Conservation (phyloP, 352 stramenopile genomes). For the Blastocystis sp. region DNA sequence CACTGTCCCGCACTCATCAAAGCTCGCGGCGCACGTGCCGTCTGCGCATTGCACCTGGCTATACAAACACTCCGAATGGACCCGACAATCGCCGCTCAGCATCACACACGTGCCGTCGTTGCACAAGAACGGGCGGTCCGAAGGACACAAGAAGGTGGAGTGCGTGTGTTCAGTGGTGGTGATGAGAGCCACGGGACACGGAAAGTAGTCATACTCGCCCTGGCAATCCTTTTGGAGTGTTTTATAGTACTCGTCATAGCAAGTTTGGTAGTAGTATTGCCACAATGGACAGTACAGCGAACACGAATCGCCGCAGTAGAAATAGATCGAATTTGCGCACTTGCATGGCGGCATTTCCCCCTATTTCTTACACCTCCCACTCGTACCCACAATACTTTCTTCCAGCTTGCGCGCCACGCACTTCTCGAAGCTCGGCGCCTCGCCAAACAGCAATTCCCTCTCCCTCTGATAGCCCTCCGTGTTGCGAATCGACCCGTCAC, state of each 20-base stretch:
- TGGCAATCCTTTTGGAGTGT: neutral
- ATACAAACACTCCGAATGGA: neutral
- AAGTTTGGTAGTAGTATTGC: constrained; percentile 1
- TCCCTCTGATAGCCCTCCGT: neutral
- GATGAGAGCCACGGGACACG: constrained; percentile 27
- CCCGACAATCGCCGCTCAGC: neutral
- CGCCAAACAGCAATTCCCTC: neutral
- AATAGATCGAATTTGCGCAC: constrained; percentile 14
- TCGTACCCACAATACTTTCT: neutral
- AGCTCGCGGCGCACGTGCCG: constrained; percentile 25
- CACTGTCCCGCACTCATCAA: constrained; percentile 11
- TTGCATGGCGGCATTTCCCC: constrained; percentile 7
- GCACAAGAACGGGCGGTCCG: constrained; percentile 11
- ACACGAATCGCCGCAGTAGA: constrained; percentile 25
- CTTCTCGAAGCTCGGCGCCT: neutral
- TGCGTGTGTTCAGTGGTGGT: neutral
- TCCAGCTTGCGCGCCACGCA: constrained; percentile 25
- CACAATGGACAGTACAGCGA: constrained; percentile 12
- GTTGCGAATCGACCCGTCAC: constrained; percentile 15
- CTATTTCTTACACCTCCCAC: neutral
- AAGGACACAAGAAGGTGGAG: constrained; percentile 33
- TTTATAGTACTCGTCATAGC: constrained; percentile 18
- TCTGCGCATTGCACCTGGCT: constrained; percentile 45
- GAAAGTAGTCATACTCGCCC: constrained; percentile 37
- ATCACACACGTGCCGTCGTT: constrained; percentile 31